Evolutionary conservation across 2,329 filamentous ascomycete species (phyloP), one percentile per base, ranked within the genome.

Genomic region (Cadophora sp.): DNA sequence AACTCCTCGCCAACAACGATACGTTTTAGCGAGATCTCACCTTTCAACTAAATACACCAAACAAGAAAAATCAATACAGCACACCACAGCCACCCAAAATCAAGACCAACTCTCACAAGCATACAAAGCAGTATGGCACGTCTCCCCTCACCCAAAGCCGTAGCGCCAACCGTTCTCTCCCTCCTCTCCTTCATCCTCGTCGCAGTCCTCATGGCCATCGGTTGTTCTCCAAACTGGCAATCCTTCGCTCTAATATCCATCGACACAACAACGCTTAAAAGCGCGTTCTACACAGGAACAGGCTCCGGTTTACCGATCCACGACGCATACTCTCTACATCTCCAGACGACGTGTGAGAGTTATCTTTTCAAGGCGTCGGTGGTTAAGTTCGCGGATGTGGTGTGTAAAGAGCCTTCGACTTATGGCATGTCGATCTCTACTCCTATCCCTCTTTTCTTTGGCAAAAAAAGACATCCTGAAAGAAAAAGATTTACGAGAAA

Each of bases 271-370:
- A 33, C 13, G 2, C 50, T 66, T 0, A 66, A 68, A 61, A 22
- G 5, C 2, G 18, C 41, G 3, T 62, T 62, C 41, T 22, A 59
- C 14, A 11, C 33, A 3, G 58, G 24, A 13, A 58, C 47, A 27
- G 16, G 14, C 1, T 39, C 53, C 7, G 20, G 20, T 1, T 33
- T 66, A 11, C 56, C 68, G 9, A 68, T 68, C 20, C 63, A 68
- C n/a, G 68, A 70, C 41, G 56, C 56, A 18, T 70, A 66, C 33
- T 62, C 22, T 45, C 24, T 70, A 9, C 64, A 59, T 39, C 16
- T 68, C n/a, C 53, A 36, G 45, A 66, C 60, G 1, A 50, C n/a
- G n/a, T 66, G 66, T 39, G 36, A 33, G 4, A 66, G 68, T 5
- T 65, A 65, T 48, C 53, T 36, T 11, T 7, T 33, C 3, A 16